A percentile compares a stretch with the other conserved stretches of the same genome.
Conservation (phyloP, 495 filamentous ascomycete genomes). For the Pyronema domesticum region DNA sequence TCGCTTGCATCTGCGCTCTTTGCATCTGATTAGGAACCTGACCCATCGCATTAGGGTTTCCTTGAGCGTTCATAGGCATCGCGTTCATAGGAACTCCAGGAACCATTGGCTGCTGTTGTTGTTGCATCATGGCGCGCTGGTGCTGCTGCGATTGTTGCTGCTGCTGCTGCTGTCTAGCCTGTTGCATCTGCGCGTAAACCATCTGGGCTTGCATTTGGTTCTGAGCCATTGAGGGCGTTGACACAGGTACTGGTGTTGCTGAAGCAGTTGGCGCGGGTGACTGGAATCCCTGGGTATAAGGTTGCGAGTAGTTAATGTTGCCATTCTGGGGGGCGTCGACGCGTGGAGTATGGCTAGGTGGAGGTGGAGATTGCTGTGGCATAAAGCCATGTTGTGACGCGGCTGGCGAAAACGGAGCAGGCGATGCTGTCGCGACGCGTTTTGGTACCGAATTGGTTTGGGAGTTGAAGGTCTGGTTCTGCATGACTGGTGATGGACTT, state of each 20-base stretch:
- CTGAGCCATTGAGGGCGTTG: conserved; percentile 26
- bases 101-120: conserved; percentile 7
- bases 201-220: conserved; percentile 28
- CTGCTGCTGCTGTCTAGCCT: conserved; percentile 33
- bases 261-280: conserved; percentile 32
- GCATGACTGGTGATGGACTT: conserved; percentile 70
- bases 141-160: conserved; percentile 41
- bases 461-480: conserved; percentile 53
- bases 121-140: conserved; percentile 28
- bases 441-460: conserved; percentile 46
- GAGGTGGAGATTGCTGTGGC: conserved; percentile 58
- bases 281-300: conserved; percentile 33
- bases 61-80: conserved; percentile 26
- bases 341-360: conserved; percentile 55
- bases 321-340: conserved; percentile 57
- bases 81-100: conserved; percentile 33
- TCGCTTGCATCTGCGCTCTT: neutral
- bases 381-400: conserved; percentile 46
- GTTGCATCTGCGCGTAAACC: conserved; percentile 27
- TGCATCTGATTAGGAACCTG: conserved; percentile 8
- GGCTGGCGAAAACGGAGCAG: conserved; percentile 74
- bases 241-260: conserved; percentile 13
- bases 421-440: conserved; percentile 74
- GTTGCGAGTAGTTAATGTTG: conserved; percentile 35
- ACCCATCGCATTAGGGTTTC: conserved; percentile 18